Base-by-base conservation (phyloP, 2,329 filamentous ascomycete genomes). In the Penicillium palitans region DNA sequence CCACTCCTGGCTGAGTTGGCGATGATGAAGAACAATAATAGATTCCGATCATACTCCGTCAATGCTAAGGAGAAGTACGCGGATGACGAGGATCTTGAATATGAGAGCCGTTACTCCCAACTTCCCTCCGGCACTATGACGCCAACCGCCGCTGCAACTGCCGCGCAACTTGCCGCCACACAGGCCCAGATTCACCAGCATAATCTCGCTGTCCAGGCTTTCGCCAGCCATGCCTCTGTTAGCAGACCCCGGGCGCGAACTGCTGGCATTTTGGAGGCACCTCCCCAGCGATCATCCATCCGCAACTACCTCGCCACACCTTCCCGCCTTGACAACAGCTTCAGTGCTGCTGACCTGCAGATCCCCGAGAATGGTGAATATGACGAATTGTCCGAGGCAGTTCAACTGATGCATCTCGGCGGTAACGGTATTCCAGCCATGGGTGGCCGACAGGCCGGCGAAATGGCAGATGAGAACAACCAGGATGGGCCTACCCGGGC, bases 51-150 rank as follows among this genome's bases (percentile, higher is more conserved):
- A 2, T 98, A 97, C 75, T 99, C 95, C 0, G 95, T 99, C 64
- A 99, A 99, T 76, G 96, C 96, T 56, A 97, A 96, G 76, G 93
- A 98, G 74, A 96, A 95, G 74, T 98, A 98, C 69, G 93, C 90
- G 2, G 91, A 96, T 68, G 89, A 91, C 47, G 93, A 96, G 52
- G 89, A 92, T 27, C 89, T 92, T 60, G 88, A 90, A 17, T 91
- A 90, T 60, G 74, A 87, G 83, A 76, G 75, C 48, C 78, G 79
- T 57, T 87, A 86, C 69, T 81, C 82, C 45, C 78, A 79, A 52
- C 74, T 80, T 54, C 84, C 85, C 62, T 86, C 84, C 53, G 85
- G 86, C 25, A 80, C 81, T 3, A 73, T 87, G 61, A 87, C 85
- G 1, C 85, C 86, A 10, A 79, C 80, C 17, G 81, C 83, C 12